Evolutionary conservation across 1,284 basidiomycete genomes (phyloP).

Genomic region (Psilocybe mexicana): DNA sequence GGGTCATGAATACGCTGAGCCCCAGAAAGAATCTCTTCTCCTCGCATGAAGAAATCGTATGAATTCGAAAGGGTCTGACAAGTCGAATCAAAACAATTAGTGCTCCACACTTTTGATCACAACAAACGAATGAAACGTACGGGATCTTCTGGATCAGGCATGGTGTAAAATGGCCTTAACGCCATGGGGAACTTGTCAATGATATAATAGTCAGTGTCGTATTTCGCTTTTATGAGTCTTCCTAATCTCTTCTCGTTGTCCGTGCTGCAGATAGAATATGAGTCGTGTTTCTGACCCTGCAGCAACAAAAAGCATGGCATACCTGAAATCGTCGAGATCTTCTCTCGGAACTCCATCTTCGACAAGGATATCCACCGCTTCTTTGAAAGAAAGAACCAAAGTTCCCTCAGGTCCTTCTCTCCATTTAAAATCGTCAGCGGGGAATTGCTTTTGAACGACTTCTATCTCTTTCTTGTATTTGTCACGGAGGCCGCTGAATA

Average conservation of each 20-base stretch:
- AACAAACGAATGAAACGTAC: conserved; percentile 44
- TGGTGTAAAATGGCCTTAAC: conserved; percentile 97
- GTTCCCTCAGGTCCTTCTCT: conserved; percentile 81
- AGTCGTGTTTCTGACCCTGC: background rate
- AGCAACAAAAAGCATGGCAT: conserved; percentile 6
- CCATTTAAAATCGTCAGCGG: conserved; percentile 90
- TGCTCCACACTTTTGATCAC: conserved; percentile 3
- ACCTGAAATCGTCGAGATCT: conserved; percentile 87
- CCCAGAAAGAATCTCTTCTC: conserved; percentile 97
- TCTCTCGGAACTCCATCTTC: conserved; percentile 80
- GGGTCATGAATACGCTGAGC: conserved; percentile 98
- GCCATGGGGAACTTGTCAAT: conserved; percentile 96
- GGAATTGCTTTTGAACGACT: conserved; percentile 84
- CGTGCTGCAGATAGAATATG: conserved; percentile 53
- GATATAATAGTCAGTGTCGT: conserved; percentile 96
- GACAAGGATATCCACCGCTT: conserved; percentile 86
- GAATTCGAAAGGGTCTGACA: conserved; percentile 88
- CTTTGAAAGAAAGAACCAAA: conserved; percentile 79
- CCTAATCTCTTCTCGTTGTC: conserved; percentile 93
- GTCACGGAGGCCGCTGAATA: conserved; percentile 82
- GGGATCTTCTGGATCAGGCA: conserved; percentile 89
- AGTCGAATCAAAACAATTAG: background rate
- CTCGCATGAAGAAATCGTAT: conserved; percentile 99
- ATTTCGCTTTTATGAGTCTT: conserved; percentile 86
- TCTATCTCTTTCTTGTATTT: conserved; percentile 83